phyloP scores from a whole-genome alignment of 2,329 filamentous ascomycete genomes.

The Hymenoscyphus fructigenus region DNA sequence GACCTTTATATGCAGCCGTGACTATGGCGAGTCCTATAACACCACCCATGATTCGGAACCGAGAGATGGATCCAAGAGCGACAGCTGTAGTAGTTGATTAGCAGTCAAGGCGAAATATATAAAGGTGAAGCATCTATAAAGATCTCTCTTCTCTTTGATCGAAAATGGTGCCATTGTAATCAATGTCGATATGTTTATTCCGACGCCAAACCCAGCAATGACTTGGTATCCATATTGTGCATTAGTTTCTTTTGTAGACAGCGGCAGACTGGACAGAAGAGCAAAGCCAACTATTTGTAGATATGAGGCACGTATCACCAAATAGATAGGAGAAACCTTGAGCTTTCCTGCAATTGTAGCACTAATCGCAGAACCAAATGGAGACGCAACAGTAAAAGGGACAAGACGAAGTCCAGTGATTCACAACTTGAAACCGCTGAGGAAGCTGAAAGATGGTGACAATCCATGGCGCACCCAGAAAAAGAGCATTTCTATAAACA shows the following conservation, averaged over 20 bases:
- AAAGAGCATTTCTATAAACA: not conserved
- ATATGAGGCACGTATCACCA: not conserved
- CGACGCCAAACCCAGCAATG: slow-evolving; percentile 7
- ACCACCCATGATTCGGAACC: slow-evolving; percentile 3
- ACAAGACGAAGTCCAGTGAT: not conserved
- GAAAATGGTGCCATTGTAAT: not conserved
- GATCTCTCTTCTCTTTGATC: not conserved
- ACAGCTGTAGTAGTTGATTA: not conserved
- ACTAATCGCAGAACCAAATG: not conserved
- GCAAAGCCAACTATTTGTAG: slow-evolving; percentile 1
- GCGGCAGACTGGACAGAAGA: not conserved
- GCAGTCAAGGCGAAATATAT: not conserved
- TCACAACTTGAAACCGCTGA: slow-evolving; percentile 8
- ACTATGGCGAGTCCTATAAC: slow-evolving; percentile 7
- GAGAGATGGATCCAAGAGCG: not conserved
- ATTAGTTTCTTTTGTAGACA: not conserved
- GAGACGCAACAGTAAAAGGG: slow-evolving; percentile 1
- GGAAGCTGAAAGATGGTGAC: not conserved
- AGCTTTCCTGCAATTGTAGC: slow-evolving; percentile 3
- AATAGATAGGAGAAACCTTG: not conserved
- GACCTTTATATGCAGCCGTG: slow-evolving; percentile 7
- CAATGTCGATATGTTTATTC: slow-evolving; percentile 7
- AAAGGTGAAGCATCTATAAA: not conserved
- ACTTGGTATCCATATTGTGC: slow-evolving; percentile 10
- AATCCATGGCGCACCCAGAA: not conserved